These are phyloP conservation scores for Penicillium freii DNA, from an alignment of 2,329 filamentous ascomycete genomes.

Conservation along the genomic window DNA sequence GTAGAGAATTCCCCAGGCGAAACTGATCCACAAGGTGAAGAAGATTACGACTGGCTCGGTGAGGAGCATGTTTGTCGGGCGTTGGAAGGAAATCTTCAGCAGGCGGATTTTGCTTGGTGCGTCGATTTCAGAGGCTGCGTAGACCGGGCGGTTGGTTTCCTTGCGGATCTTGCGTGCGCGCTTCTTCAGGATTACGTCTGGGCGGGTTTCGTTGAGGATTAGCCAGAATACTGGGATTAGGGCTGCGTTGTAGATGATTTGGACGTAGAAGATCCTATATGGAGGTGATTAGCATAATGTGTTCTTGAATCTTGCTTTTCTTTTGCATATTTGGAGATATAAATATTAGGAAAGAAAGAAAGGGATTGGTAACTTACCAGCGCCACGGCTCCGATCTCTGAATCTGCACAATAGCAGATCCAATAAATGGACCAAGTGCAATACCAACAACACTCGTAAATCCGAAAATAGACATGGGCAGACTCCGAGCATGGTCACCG, in stretches of 20 bases:
- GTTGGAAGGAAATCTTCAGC: slow-evolving; percentile 42
- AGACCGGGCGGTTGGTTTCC: slow-evolving; percentile 33
- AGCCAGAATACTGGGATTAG: slow-evolving; percentile 44
- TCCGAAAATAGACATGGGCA: slow-evolving; percentile 46
- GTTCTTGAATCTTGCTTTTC: not conserved
- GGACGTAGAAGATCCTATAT: slow-evolving; percentile 46
- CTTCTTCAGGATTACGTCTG: slow-evolving; percentile 42
- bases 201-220: slow-evolving; percentile 43
- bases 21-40: slow-evolving; percentile 47
- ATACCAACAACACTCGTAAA: slow-evolving; percentile 46
- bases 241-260: slow-evolving; percentile 46
- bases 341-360: too few relatives aligned
- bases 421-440: slow-evolving; percentile 47
- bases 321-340: too few relatives aligned
- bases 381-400: slow-evolving; percentile 40
- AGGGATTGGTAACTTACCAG: slow-evolving; percentile 33
- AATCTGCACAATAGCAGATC: slow-evolving; percentile 40
- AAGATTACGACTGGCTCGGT: slow-evolving; percentile 46
- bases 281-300: not conserved
- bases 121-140: slow-evolving; percentile 26
- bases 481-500: slow-evolving; percentile 40
- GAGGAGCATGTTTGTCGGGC: slow-evolving; percentile 40
- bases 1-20: slow-evolving; percentile 47
- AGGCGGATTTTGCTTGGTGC: slow-evolving; percentile 19
- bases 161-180: slow-evolving; percentile 42